Conservation (phyloP, 805 yeast genomes). For the Metschnikowia bowlesiae region DNA sequence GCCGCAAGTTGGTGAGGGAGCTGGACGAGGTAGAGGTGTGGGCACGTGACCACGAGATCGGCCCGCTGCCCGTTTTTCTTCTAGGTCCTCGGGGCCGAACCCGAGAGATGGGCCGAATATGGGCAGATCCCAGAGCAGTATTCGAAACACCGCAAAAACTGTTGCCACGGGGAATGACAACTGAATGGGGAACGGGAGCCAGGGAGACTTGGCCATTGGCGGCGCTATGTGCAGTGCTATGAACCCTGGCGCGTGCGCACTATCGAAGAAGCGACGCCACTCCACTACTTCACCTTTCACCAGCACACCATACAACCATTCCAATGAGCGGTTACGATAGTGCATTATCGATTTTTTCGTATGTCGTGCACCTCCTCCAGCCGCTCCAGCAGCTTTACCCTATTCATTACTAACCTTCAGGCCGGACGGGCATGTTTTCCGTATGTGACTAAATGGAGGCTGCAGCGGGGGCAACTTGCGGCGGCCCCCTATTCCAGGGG, state of each 20-base stretch:
- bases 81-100: no score
- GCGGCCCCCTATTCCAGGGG: not conserved
- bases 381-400: no score
- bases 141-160: no score
- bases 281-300: constrained; percentile 4
- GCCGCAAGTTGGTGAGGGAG: not conserved
- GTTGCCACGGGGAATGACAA: no score
- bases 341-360: constrained; percentile 95
- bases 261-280: constrained; percentile 7
- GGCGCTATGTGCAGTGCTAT: constrained; percentile 1
- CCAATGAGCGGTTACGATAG: constrained; percentile 98
- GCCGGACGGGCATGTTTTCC: constrained; percentile 99
- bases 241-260: constrained; percentile 4
- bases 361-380: constrained; percentile 31
- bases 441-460: constrained; percentile 35
- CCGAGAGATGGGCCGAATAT: no score
- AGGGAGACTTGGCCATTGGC: not conserved
- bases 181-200: no score
- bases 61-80: no score
- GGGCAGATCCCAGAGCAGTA: not conserved
- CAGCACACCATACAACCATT: not conserved
- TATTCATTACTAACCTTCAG: constrained; percentile 41
- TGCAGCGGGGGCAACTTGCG: not conserved
- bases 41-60: not conserved
- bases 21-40: not conserved